Evolutionary conservation across 169 alveolate genomes (phyloP).

Genomic region (Cryptosporidium meleagridis): DNA sequence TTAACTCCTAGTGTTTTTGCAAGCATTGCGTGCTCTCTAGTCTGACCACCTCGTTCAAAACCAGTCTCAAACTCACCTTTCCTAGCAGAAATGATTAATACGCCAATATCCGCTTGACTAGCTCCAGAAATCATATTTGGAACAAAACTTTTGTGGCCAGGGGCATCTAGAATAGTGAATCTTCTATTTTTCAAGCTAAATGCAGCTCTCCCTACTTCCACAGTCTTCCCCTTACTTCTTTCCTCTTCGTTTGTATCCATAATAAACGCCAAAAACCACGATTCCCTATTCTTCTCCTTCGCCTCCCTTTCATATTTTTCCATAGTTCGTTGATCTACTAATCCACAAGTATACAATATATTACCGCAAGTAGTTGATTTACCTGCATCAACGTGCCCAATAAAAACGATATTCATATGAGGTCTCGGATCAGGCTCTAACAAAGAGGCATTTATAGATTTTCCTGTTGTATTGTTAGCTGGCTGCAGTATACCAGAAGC

Average conservation of each 20-base stretch:
- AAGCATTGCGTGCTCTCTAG: constrained; percentile 99
- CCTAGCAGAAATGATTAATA: constrained; percentile 95
- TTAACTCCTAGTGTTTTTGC: constrained; percentile 97
- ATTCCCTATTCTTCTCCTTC: constrained; percentile 96
- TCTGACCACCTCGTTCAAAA: constrained; percentile 99
- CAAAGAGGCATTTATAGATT: constrained; percentile 4
- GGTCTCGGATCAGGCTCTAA: constrained; percentile 88
- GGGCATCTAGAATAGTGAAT: constrained; percentile 99
- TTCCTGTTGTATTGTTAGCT: neutral
- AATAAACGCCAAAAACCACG: constrained; percentile 99
- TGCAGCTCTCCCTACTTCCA: constrained; percentile 98
- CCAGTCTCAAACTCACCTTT: constrained; percentile 99
- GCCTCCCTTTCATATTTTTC: constrained; percentile 98
- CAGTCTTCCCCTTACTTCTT: constrained; percentile 97
- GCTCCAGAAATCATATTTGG: constrained; percentile 99
- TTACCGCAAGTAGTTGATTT: constrained; percentile 99
- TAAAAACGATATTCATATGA: constrained; percentile 95
- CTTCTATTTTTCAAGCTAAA: constrained; percentile 93
- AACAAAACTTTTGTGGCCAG: constrained; percentile 99
- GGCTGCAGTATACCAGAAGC: neutral
- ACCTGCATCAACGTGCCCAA: constrained; percentile 99
- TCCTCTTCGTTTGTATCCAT: constrained; percentile 99
- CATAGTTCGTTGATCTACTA: constrained; percentile 95
- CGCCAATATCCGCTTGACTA: constrained; percentile 99
- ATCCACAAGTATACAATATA: constrained; percentile 89